Conservation (phyloP, 2,329 filamentous ascomycete genomes). For the Thelonectria blattea region DNA sequence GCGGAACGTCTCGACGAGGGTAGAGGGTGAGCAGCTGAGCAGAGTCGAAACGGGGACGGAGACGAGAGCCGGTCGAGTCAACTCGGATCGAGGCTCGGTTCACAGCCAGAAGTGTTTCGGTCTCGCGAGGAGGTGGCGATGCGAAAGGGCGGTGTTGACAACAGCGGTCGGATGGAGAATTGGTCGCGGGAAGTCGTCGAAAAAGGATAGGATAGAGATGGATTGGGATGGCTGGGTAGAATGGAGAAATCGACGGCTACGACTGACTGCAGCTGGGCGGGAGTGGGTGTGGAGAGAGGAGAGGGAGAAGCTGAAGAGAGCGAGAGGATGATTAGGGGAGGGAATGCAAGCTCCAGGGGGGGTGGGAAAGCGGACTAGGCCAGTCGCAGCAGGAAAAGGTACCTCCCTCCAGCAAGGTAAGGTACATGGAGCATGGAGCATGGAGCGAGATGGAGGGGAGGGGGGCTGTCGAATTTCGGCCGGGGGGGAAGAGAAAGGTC, state of each 20-base stretch:
- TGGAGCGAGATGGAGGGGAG: slow-evolving; percentile 2
- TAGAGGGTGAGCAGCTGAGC: slow-evolving; percentile 15
- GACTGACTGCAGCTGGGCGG: slow-evolving; percentile 31
- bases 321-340: slow-evolving; percentile 36
- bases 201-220: slow-evolving; percentile 14
- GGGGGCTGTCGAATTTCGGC: slow-evolving; percentile 29
- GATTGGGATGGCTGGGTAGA: slow-evolving; percentile 30
- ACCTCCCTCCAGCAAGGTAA: background rate
- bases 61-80: slow-evolving; percentile 29
- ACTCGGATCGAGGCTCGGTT: slow-evolving; percentile 31
- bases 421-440: slow-evolving; percentile 21
- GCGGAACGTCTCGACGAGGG: slow-evolving; percentile 24
- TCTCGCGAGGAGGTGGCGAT: slow-evolving; percentile 22
- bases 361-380: slow-evolving; percentile 37
- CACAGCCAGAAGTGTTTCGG: slow-evolving; percentile 32
- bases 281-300: slow-evolving; percentile 43
- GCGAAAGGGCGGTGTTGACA: slow-evolving; percentile 20
- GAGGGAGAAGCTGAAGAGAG: slow-evolving; percentile 38
- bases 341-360: slow-evolving; percentile 42
- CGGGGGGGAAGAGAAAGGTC: slow-evolving; percentile 9
- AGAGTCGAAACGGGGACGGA: slow-evolving; percentile 25
- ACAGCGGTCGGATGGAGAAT: slow-evolving; percentile 32
- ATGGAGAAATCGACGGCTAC: slow-evolving; percentile 34
- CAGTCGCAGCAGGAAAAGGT: slow-evolving; percentile 27
- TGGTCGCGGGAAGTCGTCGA: slow-evolving; percentile 35